A percentile compares a stretch with the other conserved stretches of the same genome.
phyloP scores from a whole-genome alignment of 495 filamentous ascomycete genomes.

The Neurospora sublineolata region DNA sequence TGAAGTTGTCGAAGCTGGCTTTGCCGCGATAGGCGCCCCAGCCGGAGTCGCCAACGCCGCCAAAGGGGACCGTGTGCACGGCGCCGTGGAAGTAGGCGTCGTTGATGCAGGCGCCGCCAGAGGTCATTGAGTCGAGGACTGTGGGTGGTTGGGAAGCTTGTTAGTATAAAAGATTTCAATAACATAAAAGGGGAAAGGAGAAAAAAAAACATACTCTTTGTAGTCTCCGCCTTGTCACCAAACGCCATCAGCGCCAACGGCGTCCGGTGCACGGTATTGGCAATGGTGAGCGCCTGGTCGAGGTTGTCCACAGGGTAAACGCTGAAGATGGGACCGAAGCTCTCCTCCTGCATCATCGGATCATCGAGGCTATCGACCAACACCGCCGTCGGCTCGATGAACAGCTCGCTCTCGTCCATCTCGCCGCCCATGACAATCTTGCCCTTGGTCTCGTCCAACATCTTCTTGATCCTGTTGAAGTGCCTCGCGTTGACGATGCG shows the following conservation, averaged over 20 bases:
- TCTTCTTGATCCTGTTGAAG: constrained; percentile 74
- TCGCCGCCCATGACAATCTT: constrained; percentile 77
- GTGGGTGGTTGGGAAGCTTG: constrained; percentile 9
- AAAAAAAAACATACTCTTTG: constrained; percentile 38
- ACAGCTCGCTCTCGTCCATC: constrained; percentile 64
- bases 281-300: constrained; percentile 69
- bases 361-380: constrained; percentile 65
- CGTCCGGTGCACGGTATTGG: constrained; percentile 64
- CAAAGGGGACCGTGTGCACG: constrained; percentile 71
- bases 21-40: constrained; percentile 75
- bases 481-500: constrained; percentile 68
- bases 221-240: constrained; percentile 62
- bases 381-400: constrained; percentile 78
- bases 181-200: neutral
- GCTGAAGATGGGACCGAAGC: constrained; percentile 80
- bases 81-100: constrained; percentile 71
- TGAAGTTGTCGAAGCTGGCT: constrained; percentile 76
- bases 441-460: constrained; percentile 73
- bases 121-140: constrained; percentile 55
- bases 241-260: constrained; percentile 78
- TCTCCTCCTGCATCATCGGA: constrained; percentile 66
- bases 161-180: constrained; percentile 9
- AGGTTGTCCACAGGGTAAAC: constrained; percentile 63
- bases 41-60: constrained; percentile 81
- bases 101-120: constrained; percentile 71